Conservation (phyloP, 1,284 basidiomycete genomes). For the Ganoderma multipileum region DNA sequence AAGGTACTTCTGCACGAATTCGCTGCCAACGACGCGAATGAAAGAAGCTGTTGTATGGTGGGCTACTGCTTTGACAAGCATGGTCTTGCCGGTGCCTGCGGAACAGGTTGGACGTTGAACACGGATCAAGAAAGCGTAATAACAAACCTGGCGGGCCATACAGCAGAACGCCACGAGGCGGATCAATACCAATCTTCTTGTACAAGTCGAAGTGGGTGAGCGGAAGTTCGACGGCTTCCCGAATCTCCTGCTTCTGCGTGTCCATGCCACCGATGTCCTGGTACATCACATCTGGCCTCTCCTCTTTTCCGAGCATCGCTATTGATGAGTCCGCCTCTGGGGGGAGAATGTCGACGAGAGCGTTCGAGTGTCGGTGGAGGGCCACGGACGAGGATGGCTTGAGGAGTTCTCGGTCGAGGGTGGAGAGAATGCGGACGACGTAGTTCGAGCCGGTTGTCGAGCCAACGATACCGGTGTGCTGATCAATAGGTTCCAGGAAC, state of each 20-base stretch:
- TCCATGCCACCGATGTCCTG: conserved; percentile 97
- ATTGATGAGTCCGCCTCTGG: conserved; percentile 99
- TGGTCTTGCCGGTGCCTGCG: conserved; percentile 96
- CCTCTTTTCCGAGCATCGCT: conserved; percentile 91
- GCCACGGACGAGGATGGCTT: conserved; percentile 98
- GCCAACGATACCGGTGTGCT: conserved; percentile 96
- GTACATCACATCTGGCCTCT: conserved; percentile 93
- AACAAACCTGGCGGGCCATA: conserved; percentile 89
- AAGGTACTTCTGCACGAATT: conserved; percentile 99
- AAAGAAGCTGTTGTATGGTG: conserved; percentile 97
- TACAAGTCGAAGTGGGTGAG: conserved; percentile 98
- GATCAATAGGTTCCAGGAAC: conserved; percentile 99
- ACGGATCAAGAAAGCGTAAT: not conserved
- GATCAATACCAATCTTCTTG: conserved; percentile 99
- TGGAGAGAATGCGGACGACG: conserved; percentile 97
- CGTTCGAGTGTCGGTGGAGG: conserved; percentile 98
- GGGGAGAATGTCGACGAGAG: conserved; percentile 97
- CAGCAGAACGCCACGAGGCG: conserved; percentile 91
- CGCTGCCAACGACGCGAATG: conserved; percentile 97
- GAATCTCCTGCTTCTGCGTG: conserved; percentile 98
- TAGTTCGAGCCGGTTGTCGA: conserved; percentile 99
- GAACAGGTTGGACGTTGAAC: not conserved
- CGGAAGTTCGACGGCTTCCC: conserved; percentile 99
- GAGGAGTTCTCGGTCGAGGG: conserved; percentile 95
- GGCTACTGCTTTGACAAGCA: conserved; percentile 99